phyloP scores from a whole-genome alignment of 192 early-diverging fungal genomes.

The Radiomyces spectabilis region DNA sequence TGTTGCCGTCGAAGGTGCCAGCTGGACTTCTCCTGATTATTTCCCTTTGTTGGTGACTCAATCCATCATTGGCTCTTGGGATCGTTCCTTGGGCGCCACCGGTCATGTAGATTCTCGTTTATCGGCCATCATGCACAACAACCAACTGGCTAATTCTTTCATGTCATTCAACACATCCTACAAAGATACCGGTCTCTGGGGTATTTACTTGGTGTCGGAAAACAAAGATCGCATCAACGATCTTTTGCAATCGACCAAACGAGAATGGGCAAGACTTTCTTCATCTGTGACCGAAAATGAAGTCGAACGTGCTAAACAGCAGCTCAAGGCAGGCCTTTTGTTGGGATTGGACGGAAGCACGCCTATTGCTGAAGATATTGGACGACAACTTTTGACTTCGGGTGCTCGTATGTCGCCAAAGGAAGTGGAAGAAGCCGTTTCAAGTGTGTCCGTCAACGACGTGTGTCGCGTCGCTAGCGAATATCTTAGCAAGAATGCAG shows the following conservation, averaged over 20 bases:
- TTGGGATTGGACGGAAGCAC: constrained; percentile 91
- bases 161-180: constrained; percentile 99
- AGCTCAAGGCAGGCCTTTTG: constrained; percentile 91
- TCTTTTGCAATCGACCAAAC: constrained; percentile 78
- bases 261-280: constrained; percentile 90
- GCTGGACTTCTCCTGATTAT: constrained; percentile 94
- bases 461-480: constrained; percentile 81
- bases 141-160: constrained; percentile 93
- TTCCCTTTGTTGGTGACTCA: constrained; percentile 93
- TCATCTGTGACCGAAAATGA: constrained; percentile 80
- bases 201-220: constrained; percentile 89
- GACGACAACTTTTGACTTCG: constrained; percentile 88
- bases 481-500: constrained; percentile 81
- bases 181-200: constrained; percentile 95
- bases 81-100: constrained; percentile 86
- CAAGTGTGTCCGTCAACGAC: constrained; percentile 75
- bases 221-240: constrained; percentile 79
- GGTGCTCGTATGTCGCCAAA: constrained; percentile 86
- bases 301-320: constrained; percentile 96
- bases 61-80: constrained; percentile 95
- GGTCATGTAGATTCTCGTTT: constrained; percentile 81
- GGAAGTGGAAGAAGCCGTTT: constrained; percentile 83
- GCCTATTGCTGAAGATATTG: constrained; percentile 95
- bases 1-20: constrained; percentile 93
- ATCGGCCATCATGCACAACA: constrained; percentile 73